phyloP scores from a whole-genome alignment of 345 rosid species.

The Anacardium occidentale region DNA sequence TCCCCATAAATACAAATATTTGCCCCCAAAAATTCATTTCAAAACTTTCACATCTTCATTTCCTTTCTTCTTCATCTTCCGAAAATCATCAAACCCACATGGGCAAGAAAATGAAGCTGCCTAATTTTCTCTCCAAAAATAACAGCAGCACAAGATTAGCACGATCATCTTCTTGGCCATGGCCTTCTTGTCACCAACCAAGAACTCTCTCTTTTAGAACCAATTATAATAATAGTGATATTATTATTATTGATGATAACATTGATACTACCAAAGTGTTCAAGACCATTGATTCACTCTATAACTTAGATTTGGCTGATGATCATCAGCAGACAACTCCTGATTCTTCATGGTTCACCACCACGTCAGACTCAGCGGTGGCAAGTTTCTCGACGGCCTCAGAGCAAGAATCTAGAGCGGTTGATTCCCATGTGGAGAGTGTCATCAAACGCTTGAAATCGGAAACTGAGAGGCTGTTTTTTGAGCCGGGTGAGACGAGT shows the following conservation, averaged over 20 bases:
- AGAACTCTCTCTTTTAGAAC: slow-evolving; percentile 69
- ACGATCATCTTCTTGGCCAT: slow-evolving; percentile 55
- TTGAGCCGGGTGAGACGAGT: slow-evolving; percentile 66
- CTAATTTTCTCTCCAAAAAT: slow-evolving; percentile 43
- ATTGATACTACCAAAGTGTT: slow-evolving; percentile 17
- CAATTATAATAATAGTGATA: slow-evolving; percentile 4
- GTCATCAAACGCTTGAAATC: slow-evolving; percentile 54
- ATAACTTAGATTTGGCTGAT: slow-evolving; percentile 8
- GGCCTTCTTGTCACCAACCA: slow-evolving; percentile 83
- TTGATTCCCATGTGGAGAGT: slow-evolving; percentile 37
- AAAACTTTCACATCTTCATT: slow-evolving; percentile 10
- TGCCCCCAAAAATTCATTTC: slow-evolving; percentile 14
- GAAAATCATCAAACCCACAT: slow-evolving; percentile 12
- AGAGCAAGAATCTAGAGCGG: slow-evolving; percentile 28
- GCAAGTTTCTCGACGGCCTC: slow-evolving; percentile 43
- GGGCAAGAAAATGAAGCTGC: slow-evolving; percentile 62
- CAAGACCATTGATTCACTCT: slow-evolving; percentile 45
- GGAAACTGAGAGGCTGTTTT: slow-evolving; percentile 48
- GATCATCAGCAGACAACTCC: neutral
- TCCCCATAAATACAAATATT: slow-evolving; percentile 2
- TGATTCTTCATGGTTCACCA: slow-evolving; percentile 26
- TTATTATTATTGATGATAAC: slow-evolving; percentile 14
- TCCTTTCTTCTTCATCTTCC: neutral
- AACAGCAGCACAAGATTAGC: neutral
- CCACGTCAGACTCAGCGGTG: slow-evolving; percentile 33